phyloP scores from a whole-genome alignment of 306 rosid genomes.

The barrel medic (Medicago truncatula) region MtrunA17r5.0-ANR NC_053042.1:45898001-45898500 shows the following conservation, averaged over 20 bases:
- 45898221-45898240: constrained; percentile 19
- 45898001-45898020: constrained; percentile 3
- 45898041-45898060: constrained; percentile 34
- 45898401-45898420: constrained; percentile 64
- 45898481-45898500: constrained; percentile 27
- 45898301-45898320: constrained; percentile 18
- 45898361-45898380: constrained; percentile 32
- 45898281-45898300: constrained; percentile 21
- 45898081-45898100: constrained; percentile 45
- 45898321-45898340: constrained; percentile 18
- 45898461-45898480: constrained; percentile 26
- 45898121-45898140: constrained; percentile 60
- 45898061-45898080: constrained; percentile 25
- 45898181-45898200: constrained; percentile 21
- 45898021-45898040: constrained; percentile 18
- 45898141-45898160: constrained; percentile 43
- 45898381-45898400: constrained; percentile 53
- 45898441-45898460: constrained; percentile 39
- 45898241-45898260: background rate
- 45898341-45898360: constrained; percentile 11
- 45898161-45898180: constrained; percentile 56
- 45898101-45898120: constrained; percentile 36
- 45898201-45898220: constrained; percentile 12
- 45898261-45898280: background rate
- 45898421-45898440: constrained; percentile 74